phyloP scores from a whole-genome alignment of 768 basidiomycete genomes.

The Phaeotremella skinneri region DNA sequence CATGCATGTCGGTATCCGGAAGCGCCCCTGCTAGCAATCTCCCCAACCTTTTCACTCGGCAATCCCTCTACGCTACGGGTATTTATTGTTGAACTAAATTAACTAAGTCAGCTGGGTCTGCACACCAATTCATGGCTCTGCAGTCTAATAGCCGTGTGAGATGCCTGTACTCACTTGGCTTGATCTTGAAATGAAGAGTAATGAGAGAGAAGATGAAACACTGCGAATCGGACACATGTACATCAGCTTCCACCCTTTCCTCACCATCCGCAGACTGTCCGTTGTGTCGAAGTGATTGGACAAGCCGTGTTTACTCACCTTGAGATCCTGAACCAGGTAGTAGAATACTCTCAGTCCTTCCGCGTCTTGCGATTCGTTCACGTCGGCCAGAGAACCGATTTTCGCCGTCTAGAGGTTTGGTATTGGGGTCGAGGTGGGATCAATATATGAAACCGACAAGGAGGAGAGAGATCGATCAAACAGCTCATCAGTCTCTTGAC shows the following conservation, averaged over 20 bases:
- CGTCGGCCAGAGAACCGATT: conserved; percentile 93
- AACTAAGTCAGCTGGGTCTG: too few relatives aligned
- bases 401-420: conserved; percentile 74
- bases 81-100: conserved; percentile 4
- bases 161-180: conserved; percentile 75
- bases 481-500: too few relatives aligned
- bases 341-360: conserved; percentile 98
- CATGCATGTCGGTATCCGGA: not conserved
- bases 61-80: too few relatives aligned
- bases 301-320: conserved; percentile 57
- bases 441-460: too few relatives aligned
- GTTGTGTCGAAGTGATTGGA: not conserved
- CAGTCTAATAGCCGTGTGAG: too few relatives aligned
- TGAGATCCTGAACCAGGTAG: conserved; percentile 96
- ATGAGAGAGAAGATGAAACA: conserved; percentile 98
- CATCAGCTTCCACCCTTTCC: too few relatives aligned
- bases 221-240: conserved; percentile 54
- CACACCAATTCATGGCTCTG: too few relatives aligned
- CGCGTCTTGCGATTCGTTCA: conserved; percentile 93
- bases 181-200: conserved; percentile 99
- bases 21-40: too few relatives aligned
- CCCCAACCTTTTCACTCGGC: too few relatives aligned
- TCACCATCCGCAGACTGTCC: too few relatives aligned
- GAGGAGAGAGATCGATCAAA: too few relatives aligned
- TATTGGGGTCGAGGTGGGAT: too few relatives aligned